A percentile compares a stretch with the other conserved stretches of the same genome.
phyloP scores from a whole-genome alignment of 192 early-diverging fungal genomes.

The Dimargaris cristalligena region DNA sequence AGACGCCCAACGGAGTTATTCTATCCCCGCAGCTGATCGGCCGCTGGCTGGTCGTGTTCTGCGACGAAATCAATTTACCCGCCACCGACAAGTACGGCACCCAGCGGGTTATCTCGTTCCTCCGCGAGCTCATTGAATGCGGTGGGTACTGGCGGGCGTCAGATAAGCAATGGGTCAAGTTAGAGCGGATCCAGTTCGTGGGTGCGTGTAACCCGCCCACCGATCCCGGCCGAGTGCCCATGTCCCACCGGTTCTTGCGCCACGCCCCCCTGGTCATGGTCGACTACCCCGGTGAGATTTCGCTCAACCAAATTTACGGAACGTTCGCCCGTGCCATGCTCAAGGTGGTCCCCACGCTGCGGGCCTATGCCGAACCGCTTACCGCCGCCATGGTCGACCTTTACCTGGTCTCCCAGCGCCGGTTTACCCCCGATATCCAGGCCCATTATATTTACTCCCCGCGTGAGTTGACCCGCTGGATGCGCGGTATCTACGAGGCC shows the following conservation, averaged over 20 bases:
- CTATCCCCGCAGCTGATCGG: slow-evolving; percentile 67
- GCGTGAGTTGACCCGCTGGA: slow-evolving; percentile 98
- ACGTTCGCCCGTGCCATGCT: slow-evolving; percentile 85
- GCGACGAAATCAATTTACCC: slow-evolving; percentile 99
- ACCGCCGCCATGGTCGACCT: slow-evolving; percentile 96
- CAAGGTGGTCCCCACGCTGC: slow-evolving; percentile 76
- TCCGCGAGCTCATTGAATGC: slow-evolving; percentile 87
- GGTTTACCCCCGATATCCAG: slow-evolving; percentile 95
- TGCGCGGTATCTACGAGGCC: slow-evolving; percentile 92
- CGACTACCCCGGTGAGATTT: slow-evolving; percentile 87
- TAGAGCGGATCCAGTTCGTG: slow-evolving; percentile 98
- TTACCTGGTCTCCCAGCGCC: slow-evolving; percentile 72
- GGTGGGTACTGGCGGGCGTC: slow-evolving; percentile 91
- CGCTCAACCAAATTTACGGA: slow-evolving; percentile 89
- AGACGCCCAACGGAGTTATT: slow-evolving; percentile 80
- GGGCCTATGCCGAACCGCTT: slow-evolving; percentile 78
- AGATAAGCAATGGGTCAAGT: slow-evolving; percentile 82
- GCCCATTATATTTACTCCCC: slow-evolving; percentile 99
- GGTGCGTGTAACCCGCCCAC: slow-evolving; percentile 99
- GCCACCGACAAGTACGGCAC: slow-evolving; percentile 93
- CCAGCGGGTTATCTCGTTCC: slow-evolving; percentile 91
- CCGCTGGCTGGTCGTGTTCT: slow-evolving; percentile 96
- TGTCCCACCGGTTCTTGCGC: slow-evolving; percentile 90
- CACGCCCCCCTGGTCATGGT: slow-evolving; percentile 96
- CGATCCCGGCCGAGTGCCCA: slow-evolving; percentile 91